These are phyloP conservation scores for Scheffersomyces titani DNA, from an alignment of 1,139 yeast genomes.

Conservation along the genomic window DNA sequence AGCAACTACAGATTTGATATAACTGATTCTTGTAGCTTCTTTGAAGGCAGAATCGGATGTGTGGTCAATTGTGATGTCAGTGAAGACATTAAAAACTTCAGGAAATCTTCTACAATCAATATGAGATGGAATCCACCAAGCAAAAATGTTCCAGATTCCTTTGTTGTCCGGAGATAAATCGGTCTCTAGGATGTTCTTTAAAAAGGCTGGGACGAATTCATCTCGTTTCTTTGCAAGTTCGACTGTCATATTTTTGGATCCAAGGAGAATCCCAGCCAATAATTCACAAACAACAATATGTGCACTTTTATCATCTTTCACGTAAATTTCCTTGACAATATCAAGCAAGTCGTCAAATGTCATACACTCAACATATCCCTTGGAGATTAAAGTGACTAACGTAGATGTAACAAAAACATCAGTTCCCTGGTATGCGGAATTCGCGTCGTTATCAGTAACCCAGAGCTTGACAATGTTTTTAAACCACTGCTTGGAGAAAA, in stretches of 20 bases:
- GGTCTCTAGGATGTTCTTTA: constrained; percentile 49
- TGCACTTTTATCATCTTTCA: constrained; percentile 61
- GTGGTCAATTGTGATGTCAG: constrained; percentile 50
- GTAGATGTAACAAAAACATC: constrained; percentile 57
- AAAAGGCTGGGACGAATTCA: constrained; percentile 41
- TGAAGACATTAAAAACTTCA: constrained; percentile 47
- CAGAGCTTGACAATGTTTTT: constrained; percentile 51
- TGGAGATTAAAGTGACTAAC: constrained; percentile 46
- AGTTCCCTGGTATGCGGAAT: constrained; percentile 60
- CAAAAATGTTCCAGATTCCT: constrained; percentile 74
- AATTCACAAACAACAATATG: constrained; percentile 67
- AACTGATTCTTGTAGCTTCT: constrained; percentile 63
- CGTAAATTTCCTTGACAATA: constrained; percentile 53
- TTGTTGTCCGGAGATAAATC: constrained; percentile 78
- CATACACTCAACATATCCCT: constrained; percentile 36
- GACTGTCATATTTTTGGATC: constrained; percentile 39
- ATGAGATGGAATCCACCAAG: constrained; percentile 73
- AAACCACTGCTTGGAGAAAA: constrained; percentile 62
- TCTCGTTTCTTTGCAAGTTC: constrained; percentile 41
- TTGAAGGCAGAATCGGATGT: constrained; percentile 65
- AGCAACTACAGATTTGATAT: constrained; percentile 56
- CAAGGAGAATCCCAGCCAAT: constrained; percentile 56
- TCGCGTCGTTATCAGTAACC: constrained; percentile 65
- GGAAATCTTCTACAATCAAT: constrained; percentile 70
- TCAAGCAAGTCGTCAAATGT: constrained; percentile 49